These are phyloP conservation scores for Pyricularia sp. DNA, from an alignment of 2,329 filamentous ascomycete genomes.

Conservation along the genomic window DNA sequence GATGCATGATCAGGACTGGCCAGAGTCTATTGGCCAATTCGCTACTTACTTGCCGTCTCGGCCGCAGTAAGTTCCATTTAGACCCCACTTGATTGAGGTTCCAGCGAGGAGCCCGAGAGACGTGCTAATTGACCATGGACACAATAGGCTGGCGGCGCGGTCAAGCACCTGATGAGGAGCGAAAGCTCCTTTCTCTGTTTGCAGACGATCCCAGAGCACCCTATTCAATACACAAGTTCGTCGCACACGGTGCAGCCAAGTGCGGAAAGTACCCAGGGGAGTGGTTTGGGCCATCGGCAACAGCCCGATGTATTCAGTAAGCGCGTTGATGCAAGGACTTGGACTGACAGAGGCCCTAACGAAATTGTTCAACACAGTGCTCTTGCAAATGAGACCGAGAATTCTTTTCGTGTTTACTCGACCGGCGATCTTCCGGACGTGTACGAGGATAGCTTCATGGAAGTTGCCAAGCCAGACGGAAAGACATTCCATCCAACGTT, in stretches of 20 bases:
- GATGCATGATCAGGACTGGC: constrained; percentile 96
- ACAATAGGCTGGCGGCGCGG: constrained; percentile 64
- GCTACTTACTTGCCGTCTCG: constrained; percentile 61
- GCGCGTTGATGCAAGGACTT: constrained; percentile 21
- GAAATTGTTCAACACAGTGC: constrained; percentile 42
- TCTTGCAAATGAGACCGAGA: constrained; percentile 57
- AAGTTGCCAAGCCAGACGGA: constrained; percentile 60
- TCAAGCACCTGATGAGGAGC: constrained; percentile 49
- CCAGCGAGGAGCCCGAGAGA: background rate
- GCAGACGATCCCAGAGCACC: constrained; percentile 79
- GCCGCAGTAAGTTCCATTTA: constrained; percentile 53
- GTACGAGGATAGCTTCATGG: constrained; percentile 81
- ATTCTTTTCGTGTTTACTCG: constrained; percentile 70
- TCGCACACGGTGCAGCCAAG: constrained; percentile 72
- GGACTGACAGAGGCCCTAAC: background rate
- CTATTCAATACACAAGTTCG: constrained; percentile 93
- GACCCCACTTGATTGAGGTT: no score
- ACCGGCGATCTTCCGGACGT: constrained; percentile 87
- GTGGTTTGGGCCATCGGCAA: constrained; percentile 98
- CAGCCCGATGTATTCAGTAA: constrained; percentile 87
- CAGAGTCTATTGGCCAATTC: constrained; percentile 90
- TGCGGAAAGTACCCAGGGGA: constrained; percentile 94
- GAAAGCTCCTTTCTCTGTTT: constrained; percentile 67
- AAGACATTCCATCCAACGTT: constrained; percentile 71
- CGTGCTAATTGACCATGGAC: background rate